These are phyloP conservation scores for Prunella vulgaris DNA, from an alignment of 257 asterid genomes.

Conservation along the genomic window DNA sequence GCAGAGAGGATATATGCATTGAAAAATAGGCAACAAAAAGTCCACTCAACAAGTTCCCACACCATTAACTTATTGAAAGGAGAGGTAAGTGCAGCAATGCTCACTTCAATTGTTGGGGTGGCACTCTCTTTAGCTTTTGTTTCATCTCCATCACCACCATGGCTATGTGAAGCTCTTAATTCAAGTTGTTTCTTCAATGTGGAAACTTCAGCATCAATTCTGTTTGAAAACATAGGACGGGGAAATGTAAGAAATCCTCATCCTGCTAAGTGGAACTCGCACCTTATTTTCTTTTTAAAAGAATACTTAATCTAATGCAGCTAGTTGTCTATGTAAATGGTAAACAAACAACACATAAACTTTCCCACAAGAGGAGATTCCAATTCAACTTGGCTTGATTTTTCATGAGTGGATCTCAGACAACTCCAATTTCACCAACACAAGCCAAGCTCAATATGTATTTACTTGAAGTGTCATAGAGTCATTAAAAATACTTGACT, in stretches of 20 bases:
- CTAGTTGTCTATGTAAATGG: conserved; percentile 1
- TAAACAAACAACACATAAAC: background rate
- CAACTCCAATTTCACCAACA: background rate
- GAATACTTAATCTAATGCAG: conserved; percentile 8
- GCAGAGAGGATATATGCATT: background rate
- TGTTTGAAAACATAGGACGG: conserved; percentile 30
- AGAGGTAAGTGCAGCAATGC: conserved; percentile 11
- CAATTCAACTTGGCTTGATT: background rate
- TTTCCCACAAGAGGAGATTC: conserved; percentile 7
- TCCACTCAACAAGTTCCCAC: conserved; percentile 5
- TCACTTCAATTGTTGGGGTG: conserved; percentile 65
- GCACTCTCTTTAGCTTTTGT: conserved; percentile 33
- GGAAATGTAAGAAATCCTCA: conserved; percentile 19
- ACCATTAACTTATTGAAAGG: background rate
- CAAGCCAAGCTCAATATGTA: background rate
- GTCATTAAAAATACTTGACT: too few relatives aligned
- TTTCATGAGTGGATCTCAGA: conserved; percentile 1
- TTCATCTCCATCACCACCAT: conserved; percentile 37
- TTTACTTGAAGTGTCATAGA: background rate
- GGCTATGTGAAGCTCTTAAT: conserved; percentile 37
- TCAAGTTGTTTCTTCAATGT: conserved; percentile 68
- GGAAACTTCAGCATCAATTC: conserved; percentile 84
- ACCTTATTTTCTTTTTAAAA: background rate
- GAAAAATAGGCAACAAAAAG: background rate
- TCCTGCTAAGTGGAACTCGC: conserved; percentile 8